Conservation (phyloP, 2,329 filamentous ascomycete species). For the Fonsecaea pedrosoi region DNA sequence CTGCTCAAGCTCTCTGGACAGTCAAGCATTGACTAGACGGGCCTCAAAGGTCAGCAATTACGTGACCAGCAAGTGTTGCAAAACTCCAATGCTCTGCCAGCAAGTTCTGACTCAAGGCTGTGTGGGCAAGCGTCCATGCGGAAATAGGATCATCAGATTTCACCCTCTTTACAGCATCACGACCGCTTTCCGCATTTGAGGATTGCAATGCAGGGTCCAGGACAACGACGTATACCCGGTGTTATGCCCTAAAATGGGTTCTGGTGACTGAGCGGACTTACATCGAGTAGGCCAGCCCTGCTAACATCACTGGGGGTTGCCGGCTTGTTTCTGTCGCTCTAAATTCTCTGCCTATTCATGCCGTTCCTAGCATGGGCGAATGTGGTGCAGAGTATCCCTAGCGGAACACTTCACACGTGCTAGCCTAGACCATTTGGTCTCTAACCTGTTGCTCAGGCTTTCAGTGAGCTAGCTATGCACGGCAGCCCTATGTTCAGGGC, state of each 20-base stretch:
- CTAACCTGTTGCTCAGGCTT: neutral
- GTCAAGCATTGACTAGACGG: neutral
- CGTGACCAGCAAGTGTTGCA: constrained; percentile 3
- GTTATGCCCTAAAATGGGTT: neutral
- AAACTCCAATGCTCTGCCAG: no score
- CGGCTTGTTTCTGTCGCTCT: neutral
- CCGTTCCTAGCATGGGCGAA: neutral
- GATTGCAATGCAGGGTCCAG: constrained; percentile 6
- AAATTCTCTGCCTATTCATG: constrained; percentile 3
- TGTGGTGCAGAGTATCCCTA: constrained; percentile 5
- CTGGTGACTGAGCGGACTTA: constrained; percentile 3
- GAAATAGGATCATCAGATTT: neutral
- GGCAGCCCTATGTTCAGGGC: neutral
- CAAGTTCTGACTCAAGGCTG: neutral
- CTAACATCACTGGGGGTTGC: neutral
- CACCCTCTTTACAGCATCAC: neutral
- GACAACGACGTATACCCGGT: neutral
- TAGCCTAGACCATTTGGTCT: neutral
- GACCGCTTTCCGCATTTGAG: neutral
- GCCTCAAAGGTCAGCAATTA: constrained; percentile 11
- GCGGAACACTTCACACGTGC: neutral
- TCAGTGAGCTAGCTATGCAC: neutral
- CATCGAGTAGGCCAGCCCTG: neutral
- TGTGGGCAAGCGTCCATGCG: neutral
- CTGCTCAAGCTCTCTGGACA: neutral